Conservation (phyloP, 1,284 basidiomycete genomes). For the Ceraceosorus guamensis region DNA sequence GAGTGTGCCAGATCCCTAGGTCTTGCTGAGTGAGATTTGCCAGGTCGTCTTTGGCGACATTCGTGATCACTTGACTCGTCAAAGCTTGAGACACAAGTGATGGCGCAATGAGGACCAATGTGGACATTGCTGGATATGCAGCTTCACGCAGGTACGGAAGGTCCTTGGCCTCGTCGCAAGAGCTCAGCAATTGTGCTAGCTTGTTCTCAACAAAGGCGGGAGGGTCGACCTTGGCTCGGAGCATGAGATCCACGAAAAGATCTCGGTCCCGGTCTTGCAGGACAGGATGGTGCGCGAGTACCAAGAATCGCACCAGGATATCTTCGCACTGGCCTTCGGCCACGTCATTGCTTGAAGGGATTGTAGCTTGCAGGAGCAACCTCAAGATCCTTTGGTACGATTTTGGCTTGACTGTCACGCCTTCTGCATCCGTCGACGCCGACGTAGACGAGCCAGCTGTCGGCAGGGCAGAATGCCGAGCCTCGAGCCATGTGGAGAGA, state of each 20-base stretch:
- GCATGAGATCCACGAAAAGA: conserved; percentile 40
- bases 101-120: conserved; percentile 35
- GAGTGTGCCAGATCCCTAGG: conserved; percentile 40
- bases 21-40: conserved; percentile 28
- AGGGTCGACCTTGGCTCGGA: conserved; percentile 31
- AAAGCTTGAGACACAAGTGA: conserved; percentile 29
- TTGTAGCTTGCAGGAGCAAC: conserved; percentile 23
- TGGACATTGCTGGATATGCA: conserved; percentile 33
- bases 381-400: conserved; percentile 22
- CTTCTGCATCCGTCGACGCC: conserved; percentile 11
- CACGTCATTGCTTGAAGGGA: conserved; percentile 19
- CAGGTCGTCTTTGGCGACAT: conserved; percentile 24
- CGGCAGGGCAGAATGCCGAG: too few species aligned
- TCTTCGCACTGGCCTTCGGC: conserved; percentile 14
- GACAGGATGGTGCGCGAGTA: conserved; percentile 35
- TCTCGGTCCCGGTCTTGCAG: conserved; percentile 28
- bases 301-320: conserved; percentile 35
- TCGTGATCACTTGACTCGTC: conserved; percentile 22
- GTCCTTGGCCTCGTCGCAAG: conserved; percentile 19
- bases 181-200: conserved; percentile 22
- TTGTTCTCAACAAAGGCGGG: conserved; percentile 28
- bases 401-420: conserved; percentile 18
- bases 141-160: conserved; percentile 21
- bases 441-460: too few species aligned
- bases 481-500: conserved; percentile 19